A percentile compares a stretch with the other conserved stretches of the same genome.
phyloP scores from a whole-genome alignment of 1,284 basidiomycete species.

The Puccinia hordei region DNA sequence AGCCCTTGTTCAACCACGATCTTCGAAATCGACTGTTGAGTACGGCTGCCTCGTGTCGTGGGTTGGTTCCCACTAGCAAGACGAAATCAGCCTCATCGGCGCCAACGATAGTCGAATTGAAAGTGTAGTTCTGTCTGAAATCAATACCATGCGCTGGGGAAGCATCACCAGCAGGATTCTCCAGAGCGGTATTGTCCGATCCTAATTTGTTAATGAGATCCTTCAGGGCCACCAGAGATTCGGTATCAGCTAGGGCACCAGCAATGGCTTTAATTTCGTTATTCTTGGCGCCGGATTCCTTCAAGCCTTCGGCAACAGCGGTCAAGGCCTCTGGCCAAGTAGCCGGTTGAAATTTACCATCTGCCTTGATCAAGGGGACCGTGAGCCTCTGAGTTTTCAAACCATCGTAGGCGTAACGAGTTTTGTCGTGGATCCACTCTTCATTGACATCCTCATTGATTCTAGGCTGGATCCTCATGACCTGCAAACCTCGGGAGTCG shows the following conservation, averaged over 20 bases:
- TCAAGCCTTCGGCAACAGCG: slow-evolving; percentile 77
- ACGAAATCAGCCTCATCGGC: slow-evolving; percentile 90
- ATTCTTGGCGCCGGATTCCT: slow-evolving; percentile 78
- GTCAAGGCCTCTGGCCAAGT: slow-evolving; percentile 90
- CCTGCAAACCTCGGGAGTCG: slow-evolving; percentile 91
- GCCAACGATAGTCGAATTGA: slow-evolving; percentile 91
- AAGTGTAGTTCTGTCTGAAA: slow-evolving; percentile 92
- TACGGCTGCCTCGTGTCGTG: slow-evolving; percentile 94
- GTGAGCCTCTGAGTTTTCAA: slow-evolving; percentile 94
- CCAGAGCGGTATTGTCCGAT: slow-evolving; percentile 88
- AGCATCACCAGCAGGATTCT: slow-evolving; percentile 68
- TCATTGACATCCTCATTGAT: slow-evolving; percentile 99
- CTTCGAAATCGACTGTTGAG: slow-evolving; percentile 96
- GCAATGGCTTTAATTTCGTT: slow-evolving; percentile 95
- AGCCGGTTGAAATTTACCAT: slow-evolving; percentile 86
- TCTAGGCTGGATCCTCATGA: slow-evolving; percentile 95
- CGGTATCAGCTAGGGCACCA: slow-evolving; percentile 89
- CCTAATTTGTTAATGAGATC: slow-evolving; percentile 91
- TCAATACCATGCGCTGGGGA: slow-evolving; percentile 80
- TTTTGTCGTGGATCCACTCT: slow-evolving; percentile 99
- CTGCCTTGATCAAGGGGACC: slow-evolving; percentile 84
- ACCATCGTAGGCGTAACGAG: slow-evolving; percentile 93
- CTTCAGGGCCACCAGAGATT: slow-evolving; percentile 89
- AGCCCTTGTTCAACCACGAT: slow-evolving; percentile 80
- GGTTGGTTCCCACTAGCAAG: slow-evolving; percentile 93